phyloP scores from a whole-genome alignment of 495 filamentous ascomycete genomes.

The Penicillium malachiteum region DNA sequence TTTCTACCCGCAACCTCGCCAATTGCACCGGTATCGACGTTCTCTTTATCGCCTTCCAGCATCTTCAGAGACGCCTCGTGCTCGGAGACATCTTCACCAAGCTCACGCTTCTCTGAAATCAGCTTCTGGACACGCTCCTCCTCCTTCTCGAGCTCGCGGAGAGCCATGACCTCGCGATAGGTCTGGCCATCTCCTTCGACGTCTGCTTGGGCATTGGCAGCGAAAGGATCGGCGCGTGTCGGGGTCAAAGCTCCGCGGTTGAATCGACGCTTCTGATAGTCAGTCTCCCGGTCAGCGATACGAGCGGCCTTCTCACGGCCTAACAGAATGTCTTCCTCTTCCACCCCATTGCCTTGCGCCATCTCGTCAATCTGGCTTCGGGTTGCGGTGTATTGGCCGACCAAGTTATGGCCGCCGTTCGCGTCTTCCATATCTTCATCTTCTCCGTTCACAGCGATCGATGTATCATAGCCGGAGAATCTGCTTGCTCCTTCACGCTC shows the following conservation, averaged over 20 bases:
- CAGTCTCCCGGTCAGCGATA: constrained; percentile 89
- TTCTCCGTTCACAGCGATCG: constrained; percentile 77
- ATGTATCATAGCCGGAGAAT: constrained; percentile 86
- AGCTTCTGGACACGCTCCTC: constrained; percentile 82
- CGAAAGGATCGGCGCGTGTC: constrained; percentile 85
- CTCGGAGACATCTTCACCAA: constrained; percentile 60
- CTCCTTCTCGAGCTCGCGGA: constrained; percentile 88
- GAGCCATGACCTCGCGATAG: constrained; percentile 89
- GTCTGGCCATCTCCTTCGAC: constrained; percentile 68
- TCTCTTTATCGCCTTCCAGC: constrained; percentile 66
- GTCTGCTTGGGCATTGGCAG: constrained; percentile 68
- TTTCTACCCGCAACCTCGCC: constrained; percentile 67
- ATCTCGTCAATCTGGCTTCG: constrained; percentile 92
- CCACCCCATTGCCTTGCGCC: constrained; percentile 76
- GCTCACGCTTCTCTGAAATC: constrained; percentile 72
- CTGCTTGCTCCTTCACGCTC: constrained; percentile 76
- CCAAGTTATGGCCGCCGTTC: constrained; percentile 71
- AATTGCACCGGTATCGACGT: constrained; percentile 66
- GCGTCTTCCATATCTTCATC: constrained; percentile 83
- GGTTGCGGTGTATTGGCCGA: constrained; percentile 96
- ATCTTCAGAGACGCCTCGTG: constrained; percentile 70
- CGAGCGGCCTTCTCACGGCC: constrained; percentile 85
- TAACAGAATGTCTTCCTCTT: constrained; percentile 88
- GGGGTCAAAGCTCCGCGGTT: constrained; percentile 79
- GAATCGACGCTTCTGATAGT: constrained; percentile 95